phyloP scores from a whole-genome alignment of 2,329 filamentous ascomycete genomes.

The Dactylellina leptospora region DNA sequence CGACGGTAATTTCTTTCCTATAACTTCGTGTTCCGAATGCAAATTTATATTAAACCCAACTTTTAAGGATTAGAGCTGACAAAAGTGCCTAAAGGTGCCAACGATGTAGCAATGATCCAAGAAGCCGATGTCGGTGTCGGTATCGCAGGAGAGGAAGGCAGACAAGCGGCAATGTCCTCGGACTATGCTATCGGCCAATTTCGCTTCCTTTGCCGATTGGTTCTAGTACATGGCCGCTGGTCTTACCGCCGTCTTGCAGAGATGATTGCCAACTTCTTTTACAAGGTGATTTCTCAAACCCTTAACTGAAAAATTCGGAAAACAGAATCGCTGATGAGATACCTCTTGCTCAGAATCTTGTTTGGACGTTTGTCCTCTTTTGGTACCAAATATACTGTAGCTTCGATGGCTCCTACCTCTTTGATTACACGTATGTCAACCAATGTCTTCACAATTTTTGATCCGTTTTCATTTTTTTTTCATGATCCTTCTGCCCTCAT shows the following conservation, averaged over 20 bases:
- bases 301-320: neutral
- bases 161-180: conserved; percentile 93
- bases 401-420: conserved; percentile 95
- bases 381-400: conserved; percentile 97
- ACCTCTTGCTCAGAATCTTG: conserved; percentile 74
- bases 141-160: conserved; percentile 84
- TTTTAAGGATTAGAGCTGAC: neutral
- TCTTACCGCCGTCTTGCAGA: conserved; percentile 94
- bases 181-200: conserved; percentile 97
- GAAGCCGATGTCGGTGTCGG: conserved; percentile 96
- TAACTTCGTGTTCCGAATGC: neutral
- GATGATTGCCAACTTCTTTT: conserved; percentile 98
- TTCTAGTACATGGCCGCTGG: conserved; percentile 92
- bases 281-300: conserved; percentile 71
- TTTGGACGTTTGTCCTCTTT: conserved; percentile 96
- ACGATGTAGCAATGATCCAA: conserved; percentile 98
- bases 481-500: too few relatives aligned
- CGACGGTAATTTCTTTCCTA: conserved; percentile 68
- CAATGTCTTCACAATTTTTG: neutral
- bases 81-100: conserved; percentile 66
- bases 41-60: neutral
- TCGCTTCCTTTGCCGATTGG: conserved; percentile 81
- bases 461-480: too few relatives aligned
- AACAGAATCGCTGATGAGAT: neutral
- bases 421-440: conserved; percentile 77